Base-by-base conservation (phyloP, 73 alveolate species). In the Diophrys appendiculata region DNA sequence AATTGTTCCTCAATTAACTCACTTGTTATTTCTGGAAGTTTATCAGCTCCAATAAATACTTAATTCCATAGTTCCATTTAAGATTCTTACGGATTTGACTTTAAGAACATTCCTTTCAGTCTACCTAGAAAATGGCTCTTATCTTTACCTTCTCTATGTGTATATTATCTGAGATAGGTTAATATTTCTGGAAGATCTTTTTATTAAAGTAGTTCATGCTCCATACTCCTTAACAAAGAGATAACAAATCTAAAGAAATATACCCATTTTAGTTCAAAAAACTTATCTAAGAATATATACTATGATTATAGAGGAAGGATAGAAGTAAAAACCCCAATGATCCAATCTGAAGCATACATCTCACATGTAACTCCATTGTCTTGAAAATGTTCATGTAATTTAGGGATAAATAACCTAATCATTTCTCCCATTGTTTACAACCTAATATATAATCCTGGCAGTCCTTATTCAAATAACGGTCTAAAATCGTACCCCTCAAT, bases 401-500 rank as follows among this genome's bases (percentile, higher is more conserved):
- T 68, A 43, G 88, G 77, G 27, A 82, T 68, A 0, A 80, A 77
- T 26, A 86, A 73, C 56, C 60, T 60, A 5, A 87, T 65, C 56
- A 90, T 34, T 33, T 73, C 29, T 32, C 77, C 88, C 26, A 90
- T 70, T 1, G 73, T 73, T 35, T 87, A 80, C 0, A 87, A 85
- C 34, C 87, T 93, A 33, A 77, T 65, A 29, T 69, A 68, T n/a
- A 90, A 68, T 8, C 97, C 97, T 29, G 91, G 94, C 27, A 90
- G 86, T 18, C 77, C 88, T 0, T 70, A 78, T 69, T 73, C 55
- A 55, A 52, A 90, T 31, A 74, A 30, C 0, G 54, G 83, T 30
- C 97, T 28, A 32, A 90, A 77, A 43, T 87, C 95, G 76, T 78
- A 88, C 60, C 87, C 90, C 82, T 94, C 98, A 56, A 94, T 84